Evolutionary conservation across 106 monocot species (phyloP).

Genomic region (Posidonia australis): DNA sequence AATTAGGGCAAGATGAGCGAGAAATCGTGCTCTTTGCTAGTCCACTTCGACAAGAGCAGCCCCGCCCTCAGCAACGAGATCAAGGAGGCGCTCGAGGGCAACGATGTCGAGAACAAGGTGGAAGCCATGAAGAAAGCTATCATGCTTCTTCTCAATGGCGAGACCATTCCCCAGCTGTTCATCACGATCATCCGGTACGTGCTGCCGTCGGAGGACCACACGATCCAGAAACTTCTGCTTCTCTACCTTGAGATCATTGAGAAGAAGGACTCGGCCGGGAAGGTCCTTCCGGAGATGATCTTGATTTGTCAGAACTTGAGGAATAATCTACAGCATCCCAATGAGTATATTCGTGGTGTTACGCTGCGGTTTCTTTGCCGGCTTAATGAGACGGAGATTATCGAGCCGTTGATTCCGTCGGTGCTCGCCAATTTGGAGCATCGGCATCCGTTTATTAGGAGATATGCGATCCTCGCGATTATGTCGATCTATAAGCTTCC

Average conservation of each 20-base stretch:
- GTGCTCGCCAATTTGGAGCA: conserved; percentile 50
- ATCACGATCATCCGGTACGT: conserved; percentile 76
- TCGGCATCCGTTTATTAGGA: conserved; percentile 40
- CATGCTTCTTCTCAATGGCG: conserved; percentile 76
- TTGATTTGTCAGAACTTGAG: conserved; percentile 69
- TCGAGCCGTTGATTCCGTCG: conserved; percentile 57
- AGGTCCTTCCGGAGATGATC: conserved; percentile 73
- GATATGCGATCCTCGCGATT: conserved; percentile 44
- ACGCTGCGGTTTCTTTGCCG: conserved; percentile 64
- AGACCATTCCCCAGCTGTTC: conserved; percentile 61
- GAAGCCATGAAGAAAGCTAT: conserved; percentile 72
- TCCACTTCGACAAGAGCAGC: conserved; percentile 58
- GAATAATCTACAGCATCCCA: conserved; percentile 66
- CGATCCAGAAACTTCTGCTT: conserved; percentile 69
- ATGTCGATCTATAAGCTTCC: conserved; percentile 43
- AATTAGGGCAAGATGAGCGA: conserved; percentile 15
- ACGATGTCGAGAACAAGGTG: conserved; percentile 35
- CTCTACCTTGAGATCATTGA: conserved; percentile 70
- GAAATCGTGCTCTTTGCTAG: conserved; percentile 43
- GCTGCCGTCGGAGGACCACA: conserved; percentile 71
- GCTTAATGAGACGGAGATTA: conserved; percentile 51
- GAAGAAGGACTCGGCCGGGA: conserved; percentile 49
- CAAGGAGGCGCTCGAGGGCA: conserved; percentile 55
- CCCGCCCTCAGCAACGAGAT: conserved; percentile 60
- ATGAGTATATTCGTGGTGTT: conserved; percentile 72